phyloP scores from a whole-genome alignment of 176 grass and related monocot species.

The Chloris gayana region DNA sequence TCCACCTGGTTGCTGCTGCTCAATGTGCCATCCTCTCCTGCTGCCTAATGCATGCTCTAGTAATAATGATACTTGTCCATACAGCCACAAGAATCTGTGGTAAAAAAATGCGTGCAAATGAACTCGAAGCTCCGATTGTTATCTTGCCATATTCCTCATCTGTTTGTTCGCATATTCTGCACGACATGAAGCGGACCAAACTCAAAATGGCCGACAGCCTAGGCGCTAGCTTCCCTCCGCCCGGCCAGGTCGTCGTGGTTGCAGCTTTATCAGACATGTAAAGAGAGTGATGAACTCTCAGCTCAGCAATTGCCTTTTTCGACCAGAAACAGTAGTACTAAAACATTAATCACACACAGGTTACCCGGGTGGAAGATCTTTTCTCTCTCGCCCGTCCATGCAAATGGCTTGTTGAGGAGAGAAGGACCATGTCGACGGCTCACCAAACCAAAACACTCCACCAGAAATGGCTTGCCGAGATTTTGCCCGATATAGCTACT shows the following conservation, averaged over 20 bases:
- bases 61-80: too few species aligned
- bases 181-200: neutral
- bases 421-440: neutral
- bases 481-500: constrained; percentile 56
- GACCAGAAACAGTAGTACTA: neutral
- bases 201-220: neutral
- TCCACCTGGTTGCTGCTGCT: neutral
- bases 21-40: too few species aligned
- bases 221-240: neutral
- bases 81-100: too few species aligned
- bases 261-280: constrained; percentile 38
- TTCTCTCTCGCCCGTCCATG: neutral
- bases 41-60: too few species aligned
- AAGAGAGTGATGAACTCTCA: constrained; percentile 15
- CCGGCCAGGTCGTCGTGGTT: constrained; percentile 14
- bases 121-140: too few species aligned
- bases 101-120: too few species aligned
- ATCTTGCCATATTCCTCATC: too few species aligned
- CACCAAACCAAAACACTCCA: neutral
- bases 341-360: neutral
- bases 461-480: constrained; percentile 34
- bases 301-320: neutral
- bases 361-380: neutral
- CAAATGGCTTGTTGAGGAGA: neutral
- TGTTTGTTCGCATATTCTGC: neutral